Base-by-base conservation (phyloP, 2,329 filamentous ascomycete genomes). In the Diaporthe vexans region DNA sequence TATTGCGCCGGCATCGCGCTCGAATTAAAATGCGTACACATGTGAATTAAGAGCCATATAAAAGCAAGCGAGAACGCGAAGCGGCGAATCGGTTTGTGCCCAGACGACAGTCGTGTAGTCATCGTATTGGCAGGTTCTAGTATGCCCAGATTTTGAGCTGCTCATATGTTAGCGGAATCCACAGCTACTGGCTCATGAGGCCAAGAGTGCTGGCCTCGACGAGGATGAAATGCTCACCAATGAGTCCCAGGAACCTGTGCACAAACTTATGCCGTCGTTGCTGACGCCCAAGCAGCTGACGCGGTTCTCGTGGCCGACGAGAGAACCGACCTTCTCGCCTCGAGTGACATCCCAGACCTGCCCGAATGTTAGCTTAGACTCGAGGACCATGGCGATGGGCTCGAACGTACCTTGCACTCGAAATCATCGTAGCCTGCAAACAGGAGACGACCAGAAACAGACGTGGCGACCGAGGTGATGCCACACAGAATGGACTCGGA, bases 341-440 rank as follows among this genome's bases (percentile, higher is more conserved):
- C 97, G 94, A 73, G 97, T 95, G 77, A 98, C 92, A 85, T 99
- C 97, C 97, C 97, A 99, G 76, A 98, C 97, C 96, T 98, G 77
- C 15, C 17, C 33, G 21, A 4, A 40, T 29, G 59, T 76, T 67
- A 76, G 71, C 59, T 48, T 17, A 35, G 11, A 19, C 21, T 35
- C 8, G 21, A 29, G 46, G 43, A 29, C 15, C 2, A 17, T 33
- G 37, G 63, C 33, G 13, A 46, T 26, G 24, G 15, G 24, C 33
- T 40, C 11, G 33, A 65, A 58, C 91, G 81, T 88, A 98, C 96
- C 93, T 98, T 99, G 95, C 97, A 99, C 86, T 99, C 97, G 81
- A 98, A 99, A 83, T 99, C 97, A 81, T 99, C 97, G 81, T 99
- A 99, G 78, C 97, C 97, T 73, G 97, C 97, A 83, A 99, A 99